A percentile compares a stretch with the other conserved stretches of the same genome.
Evolutionary conservation across 345 rosid genomes (phyloP).

Genomic region (Geranium rotundifolium): DNA sequence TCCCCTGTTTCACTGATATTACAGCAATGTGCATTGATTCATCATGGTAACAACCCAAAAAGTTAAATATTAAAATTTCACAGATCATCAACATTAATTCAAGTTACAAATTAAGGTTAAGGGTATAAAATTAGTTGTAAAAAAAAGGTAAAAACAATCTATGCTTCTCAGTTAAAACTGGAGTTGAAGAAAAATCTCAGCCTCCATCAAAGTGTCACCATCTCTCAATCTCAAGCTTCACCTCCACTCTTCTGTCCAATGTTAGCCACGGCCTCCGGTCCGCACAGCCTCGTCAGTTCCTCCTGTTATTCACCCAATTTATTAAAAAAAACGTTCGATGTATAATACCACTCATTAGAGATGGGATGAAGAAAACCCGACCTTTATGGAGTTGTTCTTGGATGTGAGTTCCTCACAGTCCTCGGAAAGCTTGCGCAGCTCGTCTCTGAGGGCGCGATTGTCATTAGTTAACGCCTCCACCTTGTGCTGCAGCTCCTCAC

Average conservation of each 20-base stretch:
- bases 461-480: conserved; percentile 59
- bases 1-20: no score
- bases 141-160: no score
- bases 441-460: conserved; percentile 59
- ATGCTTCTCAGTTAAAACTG: background rate
- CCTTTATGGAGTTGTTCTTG: conserved; percentile 81
- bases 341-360: background rate
- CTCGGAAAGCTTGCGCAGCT: conserved; percentile 65
- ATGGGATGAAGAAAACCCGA: conserved; percentile 5
- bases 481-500: conserved; percentile 77
- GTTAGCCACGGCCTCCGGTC: conserved; percentile 64
- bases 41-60: no score
- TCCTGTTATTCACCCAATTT: conserved; percentile 37
- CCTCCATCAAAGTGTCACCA: background rate
- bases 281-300: conserved; percentile 51
- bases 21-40: no score
- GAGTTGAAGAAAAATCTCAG: background rate
- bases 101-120: background rate
- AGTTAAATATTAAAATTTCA: no score
- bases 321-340: background rate
- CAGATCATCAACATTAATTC: no score
- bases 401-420: conserved; percentile 84
- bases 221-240: background rate
- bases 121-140: background rate
- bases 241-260: conserved; percentile 30